Percentiles rank a stretch among this genome's conserved stretches.
phyloP scores from a whole-genome alignment of 1,139 yeast genomes.

The Hyphopichia buzzinii region DNA sequence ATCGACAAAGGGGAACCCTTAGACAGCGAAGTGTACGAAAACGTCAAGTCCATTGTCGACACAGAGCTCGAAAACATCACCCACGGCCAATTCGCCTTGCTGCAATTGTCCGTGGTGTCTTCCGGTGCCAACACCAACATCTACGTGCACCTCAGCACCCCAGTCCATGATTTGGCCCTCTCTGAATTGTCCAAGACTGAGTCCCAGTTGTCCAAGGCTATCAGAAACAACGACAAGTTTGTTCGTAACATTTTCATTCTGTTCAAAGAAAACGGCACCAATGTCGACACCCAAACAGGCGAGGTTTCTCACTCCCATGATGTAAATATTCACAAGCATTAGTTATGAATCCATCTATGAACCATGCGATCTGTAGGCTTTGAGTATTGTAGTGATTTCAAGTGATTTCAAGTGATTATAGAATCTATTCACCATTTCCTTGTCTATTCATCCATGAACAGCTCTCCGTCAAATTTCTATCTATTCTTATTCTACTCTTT shows the following conservation, averaged over 20 bases:
- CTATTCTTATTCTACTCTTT: too few relatives aligned
- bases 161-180: slow-evolving; percentile 17
- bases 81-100: slow-evolving; percentile 29
- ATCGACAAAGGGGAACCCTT: slow-evolving; percentile 55
- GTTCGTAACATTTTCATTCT: slow-evolving; percentile 30
- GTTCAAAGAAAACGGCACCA: slow-evolving; percentile 12
- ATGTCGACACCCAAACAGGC: background rate
- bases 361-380: too few relatives aligned
- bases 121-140: slow-evolving; percentile 68
- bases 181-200: slow-evolving; percentile 30
- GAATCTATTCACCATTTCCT: too few relatives aligned
- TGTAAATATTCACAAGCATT: slow-evolving; percentile 11
- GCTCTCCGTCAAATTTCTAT: too few relatives aligned
- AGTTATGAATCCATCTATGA: background rate
- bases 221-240: slow-evolving; percentile 32
- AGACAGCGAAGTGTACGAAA: slow-evolving; percentile 28
- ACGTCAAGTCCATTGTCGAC: slow-evolving; percentile 20
- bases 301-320: slow-evolving; percentile 5
- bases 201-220: slow-evolving; percentile 18
- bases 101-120: slow-evolving; percentile 54
- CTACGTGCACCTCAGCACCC: slow-evolving; percentile 24
- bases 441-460: too few relatives aligned
- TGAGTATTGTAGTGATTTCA: too few relatives aligned
- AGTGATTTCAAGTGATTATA: too few relatives aligned
- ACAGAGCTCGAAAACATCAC: slow-evolving; percentile 17